Percentiles rank a stretch among this genome's conserved stretches.
These are phyloP conservation scores for Larix kaempferi DNA, from an alignment of 75 land plant genomes.

Conservation along the genomic window DNA sequence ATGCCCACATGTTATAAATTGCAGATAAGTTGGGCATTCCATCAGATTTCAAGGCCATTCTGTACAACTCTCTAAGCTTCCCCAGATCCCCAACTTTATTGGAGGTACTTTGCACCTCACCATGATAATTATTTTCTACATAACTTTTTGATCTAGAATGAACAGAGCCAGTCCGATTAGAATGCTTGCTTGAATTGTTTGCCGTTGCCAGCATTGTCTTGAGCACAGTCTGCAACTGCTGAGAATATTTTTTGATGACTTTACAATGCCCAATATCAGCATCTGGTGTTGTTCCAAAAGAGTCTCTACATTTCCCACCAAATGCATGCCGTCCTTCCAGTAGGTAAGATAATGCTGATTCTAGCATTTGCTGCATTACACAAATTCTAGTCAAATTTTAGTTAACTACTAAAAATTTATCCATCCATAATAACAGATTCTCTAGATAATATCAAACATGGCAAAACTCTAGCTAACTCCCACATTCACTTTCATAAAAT, in stretches of 20 bases:
- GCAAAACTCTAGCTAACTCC: not conserved
- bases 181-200: slow-evolving; percentile 10
- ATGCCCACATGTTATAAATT: slow-evolving; percentile 62
- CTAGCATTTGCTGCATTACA: slow-evolving; percentile 54
- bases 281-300: slow-evolving; percentile 10
- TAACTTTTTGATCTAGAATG: slow-evolving; percentile 16
- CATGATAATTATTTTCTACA: slow-evolving; percentile 9
- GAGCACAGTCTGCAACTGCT: slow-evolving; percentile 66
- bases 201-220: slow-evolving; percentile 62
- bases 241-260: slow-evolving; percentile 39
- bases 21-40: slow-evolving; percentile 42
- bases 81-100: slow-evolving; percentile 37
- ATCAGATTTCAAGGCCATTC: slow-evolving; percentile 61
- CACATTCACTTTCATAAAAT: not conserved
- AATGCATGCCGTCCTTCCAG: slow-evolving; percentile 65
- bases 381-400: not conserved
- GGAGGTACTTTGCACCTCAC: slow-evolving; percentile 18
- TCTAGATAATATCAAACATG: not conserved
- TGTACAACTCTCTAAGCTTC: slow-evolving; percentile 76
- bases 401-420: too few species aligned
- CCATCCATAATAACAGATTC: not conserved
- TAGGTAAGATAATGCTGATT: slow-evolving; percentile 67
- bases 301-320: slow-evolving; percentile 9
- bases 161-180: not conserved
- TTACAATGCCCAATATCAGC: not conserved